A percentile compares a stretch with the other conserved stretches of the same genome.
phyloP scores from a whole-genome alignment of 2,329 filamentous ascomycete species.

The Monosporascus cannonballus region DNA sequence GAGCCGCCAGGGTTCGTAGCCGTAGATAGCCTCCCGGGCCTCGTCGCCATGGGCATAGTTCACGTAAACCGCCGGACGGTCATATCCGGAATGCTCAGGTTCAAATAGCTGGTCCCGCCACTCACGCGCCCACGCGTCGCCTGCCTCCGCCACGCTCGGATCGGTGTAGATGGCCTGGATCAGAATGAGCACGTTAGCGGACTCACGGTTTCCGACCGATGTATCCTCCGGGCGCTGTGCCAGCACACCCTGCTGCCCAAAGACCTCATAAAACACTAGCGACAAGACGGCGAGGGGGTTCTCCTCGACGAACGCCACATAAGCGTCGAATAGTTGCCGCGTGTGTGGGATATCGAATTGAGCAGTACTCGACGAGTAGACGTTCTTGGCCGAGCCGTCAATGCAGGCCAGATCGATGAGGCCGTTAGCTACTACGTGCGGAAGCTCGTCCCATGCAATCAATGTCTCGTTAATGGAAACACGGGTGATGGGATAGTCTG shows the following conservation, averaged over 20 bases:
- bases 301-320: background rate
- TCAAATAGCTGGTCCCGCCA: conserved; percentile 3
- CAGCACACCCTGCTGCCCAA: conserved; percentile 4
- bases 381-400: background rate
- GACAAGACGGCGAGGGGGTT: conserved; percentile 4
- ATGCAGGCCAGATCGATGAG: conserved; percentile 5
- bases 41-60: conserved; percentile 12
- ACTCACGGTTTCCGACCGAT: conserved; percentile 3
- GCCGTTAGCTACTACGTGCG: conserved; percentile 2
- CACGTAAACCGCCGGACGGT: conserved; percentile 4
- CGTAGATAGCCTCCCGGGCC: conserved; percentile 6
- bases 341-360: background rate
- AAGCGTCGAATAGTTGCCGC: background rate
- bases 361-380: background rate
- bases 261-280: conserved; percentile 6
- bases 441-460: conserved; percentile 4
- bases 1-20: conserved; percentile 7
- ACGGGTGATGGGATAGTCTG: background rate
- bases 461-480: conserved; percentile 4
- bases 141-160: conserved; percentile 1
- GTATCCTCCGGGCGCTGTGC: conserved; percentile 1
- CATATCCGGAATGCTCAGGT: conserved; percentile 6
- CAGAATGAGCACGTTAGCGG: conserved; percentile 2
- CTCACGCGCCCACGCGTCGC: conserved; percentile 2
- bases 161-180: conserved; percentile 4